These are phyloP conservation scores for Halophytophthora polymorphica DNA, from an alignment of 352 stramenopile species.

Conservation along the genomic window DNA sequence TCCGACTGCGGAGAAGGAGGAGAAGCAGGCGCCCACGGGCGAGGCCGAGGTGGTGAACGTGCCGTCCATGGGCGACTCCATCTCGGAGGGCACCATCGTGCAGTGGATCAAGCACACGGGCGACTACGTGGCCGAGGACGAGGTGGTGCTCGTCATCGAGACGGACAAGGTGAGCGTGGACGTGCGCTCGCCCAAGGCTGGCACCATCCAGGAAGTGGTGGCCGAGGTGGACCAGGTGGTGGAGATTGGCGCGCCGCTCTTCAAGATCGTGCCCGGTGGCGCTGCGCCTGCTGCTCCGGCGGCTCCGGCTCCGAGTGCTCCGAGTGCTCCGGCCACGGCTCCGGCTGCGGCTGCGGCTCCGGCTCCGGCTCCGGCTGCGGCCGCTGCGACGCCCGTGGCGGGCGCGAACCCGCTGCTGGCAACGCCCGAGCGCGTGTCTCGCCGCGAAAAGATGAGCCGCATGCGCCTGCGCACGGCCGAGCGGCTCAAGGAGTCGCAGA, in stretches of 20 bases:
- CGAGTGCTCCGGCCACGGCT: conserved; percentile 17
- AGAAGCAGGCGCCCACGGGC: conserved; percentile 10
- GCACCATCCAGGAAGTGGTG: conserved; percentile 89
- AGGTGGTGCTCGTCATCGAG: conserved; percentile 96
- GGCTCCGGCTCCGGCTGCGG: conserved; percentile 13
- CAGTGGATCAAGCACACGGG: conserved; percentile 91
- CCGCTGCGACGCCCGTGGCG: conserved; percentile 13
- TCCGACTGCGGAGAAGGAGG: conserved; percentile 14
- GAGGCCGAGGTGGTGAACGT: conserved; percentile 61
- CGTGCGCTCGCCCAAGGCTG: conserved; percentile 83
- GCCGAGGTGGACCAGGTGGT: conserved; percentile 95
- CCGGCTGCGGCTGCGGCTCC: conserved; percentile 14
- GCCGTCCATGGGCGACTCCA: conserved; percentile 91
- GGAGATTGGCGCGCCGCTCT: conserved; percentile 90
- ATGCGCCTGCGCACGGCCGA: conserved; percentile 97
- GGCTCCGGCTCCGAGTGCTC: conserved; percentile 12
- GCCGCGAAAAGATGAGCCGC: conserved; percentile 97
- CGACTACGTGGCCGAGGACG: conserved; percentile 90
- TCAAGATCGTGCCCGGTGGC: conserved; percentile 85
- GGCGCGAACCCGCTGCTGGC: conserved; percentile 48
- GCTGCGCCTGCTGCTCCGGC: conserved; percentile 18
- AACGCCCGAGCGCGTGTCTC: conserved; percentile 44
- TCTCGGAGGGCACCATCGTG: conserved; percentile 96
- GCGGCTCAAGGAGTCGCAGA: conserved; percentile 98
- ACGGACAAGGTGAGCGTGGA: conserved; percentile 95